Evolutionary conservation across 352 stramenopile species (phyloP), one percentile per base, ranked within the genome.

Genomic region (Albugo candida): DNA sequence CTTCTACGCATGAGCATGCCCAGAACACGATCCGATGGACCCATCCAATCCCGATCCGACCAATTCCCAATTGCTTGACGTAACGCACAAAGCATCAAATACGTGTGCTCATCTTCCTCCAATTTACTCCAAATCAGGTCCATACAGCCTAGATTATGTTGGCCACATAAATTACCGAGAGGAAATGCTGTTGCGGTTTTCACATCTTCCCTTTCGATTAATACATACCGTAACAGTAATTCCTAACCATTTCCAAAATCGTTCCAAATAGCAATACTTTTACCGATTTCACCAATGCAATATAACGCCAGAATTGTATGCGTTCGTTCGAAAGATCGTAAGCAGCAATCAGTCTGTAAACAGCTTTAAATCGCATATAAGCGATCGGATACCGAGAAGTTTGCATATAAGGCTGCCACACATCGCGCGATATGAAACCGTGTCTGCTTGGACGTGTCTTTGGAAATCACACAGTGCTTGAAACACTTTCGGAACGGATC

Each of bases 141-240:
- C 14, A 92, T 53, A 48, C 88, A 94, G 41, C 81, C 65, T 46
- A 64, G 60, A 79, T 92, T 93, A 57, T 93, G 94, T 38, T 93
- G 92, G 8, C 97, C 86, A 42, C 92, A 93, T 41, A 97, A 87
- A 49, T 88, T 93, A 18, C 95, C 95, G 37, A 99, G 67, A 4
- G 94, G 92, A 64, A 96, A 96, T 14, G 93, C 93, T 4, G 95
- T 92, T 13, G 94, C 94, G 24, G 93, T 76, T 72, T 98, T 98
- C 36, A 95, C 75, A 54, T 98, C 93, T 58, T 99, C 94, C 11
- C 53, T 63, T 49, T 72, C 18, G 53, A 60, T 51, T n/a, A 54
- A 66, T 10, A 31, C 3, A 31, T 31, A 31, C 24, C 24, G 24
- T 10, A 31, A 31, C 3, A 31, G 3, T 31, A 8, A 31, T 31